phyloP scores from a whole-genome alignment of 495 filamentous ascomycete species.

The Thozetella sp. region DNA sequence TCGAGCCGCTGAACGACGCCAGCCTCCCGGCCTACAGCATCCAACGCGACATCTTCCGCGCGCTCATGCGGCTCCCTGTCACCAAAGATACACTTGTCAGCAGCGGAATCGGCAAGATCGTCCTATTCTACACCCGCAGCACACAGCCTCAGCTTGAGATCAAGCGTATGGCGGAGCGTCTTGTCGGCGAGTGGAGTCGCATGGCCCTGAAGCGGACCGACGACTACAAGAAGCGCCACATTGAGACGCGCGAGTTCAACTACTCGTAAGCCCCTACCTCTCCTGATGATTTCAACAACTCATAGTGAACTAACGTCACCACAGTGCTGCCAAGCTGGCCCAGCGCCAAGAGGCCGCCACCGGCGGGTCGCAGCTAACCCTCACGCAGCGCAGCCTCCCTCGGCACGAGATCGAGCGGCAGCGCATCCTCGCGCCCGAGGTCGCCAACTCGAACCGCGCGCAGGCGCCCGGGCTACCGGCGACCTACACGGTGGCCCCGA shows the following conservation, averaged over 20 bases:
- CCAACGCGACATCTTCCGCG: slow-evolving; percentile 88
- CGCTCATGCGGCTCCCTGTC: slow-evolving; percentile 78
- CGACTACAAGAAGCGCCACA: slow-evolving; percentile 81
- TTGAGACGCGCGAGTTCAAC: slow-evolving; percentile 57
- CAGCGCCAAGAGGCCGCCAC: slow-evolving; percentile 40
- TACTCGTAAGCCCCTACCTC: slow-evolving; percentile 46
- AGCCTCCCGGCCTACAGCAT: slow-evolving; percentile 94
- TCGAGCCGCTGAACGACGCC: slow-evolving; percentile 92
- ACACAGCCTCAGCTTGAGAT: slow-evolving; percentile 82
- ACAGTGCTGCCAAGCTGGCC: slow-evolving; percentile 52
- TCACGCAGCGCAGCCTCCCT: slow-evolving; percentile 43
- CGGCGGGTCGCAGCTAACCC: slow-evolving; percentile 39
- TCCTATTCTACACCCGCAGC: slow-evolving; percentile 95
- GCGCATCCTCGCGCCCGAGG: slow-evolving; percentile 68
- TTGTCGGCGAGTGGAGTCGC: slow-evolving; percentile 92
- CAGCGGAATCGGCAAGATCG: slow-evolving; percentile 93
- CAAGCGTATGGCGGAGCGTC: slow-evolving; percentile 88
- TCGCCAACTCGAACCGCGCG: slow-evolving; percentile 68
- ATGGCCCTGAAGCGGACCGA: slow-evolving; percentile 93
- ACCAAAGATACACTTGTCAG: slow-evolving; percentile 86
- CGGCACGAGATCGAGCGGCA: slow-evolving; percentile 65
- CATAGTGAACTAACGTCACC: slow-evolving; percentile 16
- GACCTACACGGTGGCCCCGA: slow-evolving; percentile 82
- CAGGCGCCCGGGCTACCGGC: slow-evolving; percentile 67
- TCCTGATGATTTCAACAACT: slow-evolving; percentile 18